A percentile compares a stretch with the other conserved stretches of the same genome.
Evolutionary conservation across 306 rosid species (phyloP).

Genomic region (Herpetospermum pedunculosum): DNA sequence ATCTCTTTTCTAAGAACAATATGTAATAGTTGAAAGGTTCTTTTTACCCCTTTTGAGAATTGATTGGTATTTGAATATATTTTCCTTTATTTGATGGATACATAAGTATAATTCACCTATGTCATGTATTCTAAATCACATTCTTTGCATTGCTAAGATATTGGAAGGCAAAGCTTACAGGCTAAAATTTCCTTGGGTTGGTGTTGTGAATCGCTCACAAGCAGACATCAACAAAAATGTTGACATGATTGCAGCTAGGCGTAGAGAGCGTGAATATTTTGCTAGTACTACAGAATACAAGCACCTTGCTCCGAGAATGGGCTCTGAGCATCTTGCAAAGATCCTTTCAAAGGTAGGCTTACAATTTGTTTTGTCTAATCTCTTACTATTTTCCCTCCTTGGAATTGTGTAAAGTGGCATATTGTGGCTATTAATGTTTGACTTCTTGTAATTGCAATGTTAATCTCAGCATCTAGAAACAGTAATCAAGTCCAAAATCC

Average conservation of each 20-base stretch:
- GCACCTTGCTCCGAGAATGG: constrained; percentile 88
- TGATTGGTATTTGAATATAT: neutral
- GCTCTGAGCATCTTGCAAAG: constrained; percentile 92
- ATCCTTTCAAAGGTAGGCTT: constrained; percentile 71
- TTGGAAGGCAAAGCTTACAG: constrained; percentile 73
- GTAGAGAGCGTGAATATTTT: constrained; percentile 79
- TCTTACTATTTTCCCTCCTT: neutral
- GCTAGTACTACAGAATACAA: constrained; percentile 68
- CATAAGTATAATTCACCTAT: neutral
- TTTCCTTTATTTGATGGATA: neutral
- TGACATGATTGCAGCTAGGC: constrained; percentile 97
- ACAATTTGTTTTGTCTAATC: neutral
- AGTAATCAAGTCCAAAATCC: constrained; percentile 94
- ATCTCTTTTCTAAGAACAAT: neutral
- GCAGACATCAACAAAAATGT: constrained; percentile 84
- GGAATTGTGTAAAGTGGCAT: neutral
- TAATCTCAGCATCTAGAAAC: constrained; percentile 76
- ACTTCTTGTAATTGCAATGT: neutral
- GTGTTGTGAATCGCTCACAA: constrained; percentile 91
- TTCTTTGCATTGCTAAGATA: constrained; percentile 39
- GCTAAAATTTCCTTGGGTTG: constrained; percentile 86
- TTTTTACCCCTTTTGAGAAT: neutral
- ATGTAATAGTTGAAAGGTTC: too few species aligned
- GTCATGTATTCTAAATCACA: neutral
- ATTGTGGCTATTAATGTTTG: neutral